These are phyloP conservation scores for Diplosphaera chodatii DNA, from an alignment of 139 green algal genomes.

Conservation along the genomic window DNA sequence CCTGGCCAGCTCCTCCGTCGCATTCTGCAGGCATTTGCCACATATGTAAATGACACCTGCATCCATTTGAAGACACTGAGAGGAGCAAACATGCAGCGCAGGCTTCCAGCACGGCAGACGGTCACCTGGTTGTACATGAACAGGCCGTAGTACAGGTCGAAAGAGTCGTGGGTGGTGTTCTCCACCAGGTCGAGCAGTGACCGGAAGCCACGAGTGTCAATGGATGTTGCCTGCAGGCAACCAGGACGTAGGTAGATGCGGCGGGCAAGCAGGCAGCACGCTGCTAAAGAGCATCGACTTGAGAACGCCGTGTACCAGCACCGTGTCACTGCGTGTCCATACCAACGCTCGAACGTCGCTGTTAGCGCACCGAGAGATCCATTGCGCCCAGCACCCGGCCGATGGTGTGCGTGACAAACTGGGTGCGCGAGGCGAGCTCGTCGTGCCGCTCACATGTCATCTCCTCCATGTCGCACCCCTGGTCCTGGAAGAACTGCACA, in stretches of 20 bases:
- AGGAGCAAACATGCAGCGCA: no score
- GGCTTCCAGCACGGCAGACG: no score
- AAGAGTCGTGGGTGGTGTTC: conserved; percentile 95
- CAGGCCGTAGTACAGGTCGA: conserved; percentile 99
- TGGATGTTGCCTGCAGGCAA: not conserved
- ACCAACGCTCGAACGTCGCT: no score
- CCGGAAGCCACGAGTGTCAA: conserved; percentile 43
- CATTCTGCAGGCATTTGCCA: conserved; percentile 59
- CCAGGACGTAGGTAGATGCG: no score
- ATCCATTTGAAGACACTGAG: no score
- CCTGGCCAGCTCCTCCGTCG: conserved; percentile 67
- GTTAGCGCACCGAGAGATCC: conserved; percentile 11
- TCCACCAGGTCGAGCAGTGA: conserved; percentile 90
- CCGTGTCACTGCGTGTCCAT: no score
- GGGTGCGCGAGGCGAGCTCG: conserved; percentile 79
- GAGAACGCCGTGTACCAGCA: no score
- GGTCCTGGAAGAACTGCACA: conserved; percentile 56
- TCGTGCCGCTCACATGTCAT: conserved; percentile 99
- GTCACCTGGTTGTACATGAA: conserved; percentile 98
- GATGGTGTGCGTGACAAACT: conserved; percentile 99
- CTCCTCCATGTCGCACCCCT: conserved; percentile 96
- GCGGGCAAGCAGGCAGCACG: no score
- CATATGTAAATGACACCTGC: no score
- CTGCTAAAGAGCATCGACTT: no score
- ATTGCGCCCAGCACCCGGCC: conserved; percentile 77